A percentile compares a stretch with the other conserved stretches of the same genome.
These are phyloP conservation scores for Huntiella omanensis DNA, from an alignment of 2,329 filamentous ascomycete genomes.

Conservation along the genomic window DNA sequence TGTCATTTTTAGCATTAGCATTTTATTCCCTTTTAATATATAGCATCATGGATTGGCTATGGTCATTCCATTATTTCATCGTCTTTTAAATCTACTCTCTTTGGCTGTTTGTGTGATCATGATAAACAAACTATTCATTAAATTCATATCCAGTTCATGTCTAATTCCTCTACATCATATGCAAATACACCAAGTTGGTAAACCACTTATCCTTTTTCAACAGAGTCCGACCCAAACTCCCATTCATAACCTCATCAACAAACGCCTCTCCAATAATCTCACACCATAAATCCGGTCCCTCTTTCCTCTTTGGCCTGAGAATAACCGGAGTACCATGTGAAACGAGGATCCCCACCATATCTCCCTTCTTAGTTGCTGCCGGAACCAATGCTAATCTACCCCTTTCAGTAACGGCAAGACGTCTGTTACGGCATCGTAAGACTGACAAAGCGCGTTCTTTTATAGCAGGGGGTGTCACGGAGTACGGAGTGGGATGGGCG, in stretches of 20 bases:
- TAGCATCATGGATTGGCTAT: too few relatives aligned
- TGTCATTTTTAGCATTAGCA: too few relatives aligned
- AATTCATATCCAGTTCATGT: not conserved
- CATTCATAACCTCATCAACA: constrained; percentile 9
- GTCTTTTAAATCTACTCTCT: too few relatives aligned
- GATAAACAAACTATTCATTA: not conserved
- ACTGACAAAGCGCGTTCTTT: not conserved
- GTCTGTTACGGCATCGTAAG: constrained; percentile 3
- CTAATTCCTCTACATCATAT: constrained; percentile 2
- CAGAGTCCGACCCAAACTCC: constrained; percentile 5
- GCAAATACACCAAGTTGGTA: constrained; percentile 6
- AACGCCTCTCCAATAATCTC: constrained; percentile 11
- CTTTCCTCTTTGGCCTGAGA: constrained; percentile 2
- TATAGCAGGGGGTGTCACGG: constrained; percentile 3
- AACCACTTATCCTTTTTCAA: constrained; percentile 9
- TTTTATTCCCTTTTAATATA: too few relatives aligned
- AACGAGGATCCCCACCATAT: constrained; percentile 5
- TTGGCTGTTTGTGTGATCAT: not conserved
- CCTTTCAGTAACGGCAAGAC: constrained; percentile 5
- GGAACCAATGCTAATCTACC: constrained; percentile 9
- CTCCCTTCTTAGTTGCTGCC: constrained; percentile 9
- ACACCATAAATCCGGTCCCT: constrained; percentile 8
- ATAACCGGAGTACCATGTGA: constrained; percentile 9
- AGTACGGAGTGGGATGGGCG: not conserved
- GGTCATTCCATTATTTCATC: too few relatives aligned